phyloP scores from a whole-genome alignment of 106 monocot genomes.

The Alisma plantagoaquatica region DNA sequence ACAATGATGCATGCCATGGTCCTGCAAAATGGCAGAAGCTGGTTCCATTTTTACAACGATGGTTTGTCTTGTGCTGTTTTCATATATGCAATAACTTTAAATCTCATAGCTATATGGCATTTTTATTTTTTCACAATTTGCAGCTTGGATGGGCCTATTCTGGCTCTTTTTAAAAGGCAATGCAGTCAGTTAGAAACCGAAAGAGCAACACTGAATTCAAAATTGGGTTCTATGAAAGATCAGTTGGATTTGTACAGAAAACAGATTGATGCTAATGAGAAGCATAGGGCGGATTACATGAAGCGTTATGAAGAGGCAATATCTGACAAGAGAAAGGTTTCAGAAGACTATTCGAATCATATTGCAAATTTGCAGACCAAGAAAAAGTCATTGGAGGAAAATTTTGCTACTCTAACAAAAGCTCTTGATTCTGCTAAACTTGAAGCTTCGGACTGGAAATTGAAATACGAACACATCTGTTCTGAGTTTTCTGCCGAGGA shows the following conservation, averaged over 20 bases:
- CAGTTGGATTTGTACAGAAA: slow-evolving; percentile 59
- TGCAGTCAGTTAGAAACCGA: slow-evolving; percentile 53
- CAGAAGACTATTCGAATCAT: slow-evolving; percentile 61
- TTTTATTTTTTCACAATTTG: slow-evolving; percentile 5
- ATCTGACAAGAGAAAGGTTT: slow-evolving; percentile 67
- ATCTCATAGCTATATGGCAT: not conserved
- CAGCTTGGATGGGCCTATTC: slow-evolving; percentile 74
- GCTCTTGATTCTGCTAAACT: slow-evolving; percentile 39
- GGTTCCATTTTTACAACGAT: slow-evolving; percentile 51
- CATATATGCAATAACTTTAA: too few species aligned
- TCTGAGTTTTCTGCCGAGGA: slow-evolving; percentile 63
- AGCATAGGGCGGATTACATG: slow-evolving; percentile 67
- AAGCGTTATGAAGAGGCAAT: slow-evolving; percentile 87
- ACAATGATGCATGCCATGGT: slow-evolving; percentile 49
- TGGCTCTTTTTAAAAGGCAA: slow-evolving; percentile 63
- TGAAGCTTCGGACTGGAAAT: slow-evolving; percentile 70
- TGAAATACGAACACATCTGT: slow-evolving; percentile 37
- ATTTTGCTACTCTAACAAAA: slow-evolving; percentile 43
- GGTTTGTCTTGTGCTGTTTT: too few species aligned
- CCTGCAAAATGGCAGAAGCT: slow-evolving; percentile 80
- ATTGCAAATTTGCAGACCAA: slow-evolving; percentile 76
- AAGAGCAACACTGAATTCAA: slow-evolving; percentile 41
- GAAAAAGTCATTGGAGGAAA: slow-evolving; percentile 73
- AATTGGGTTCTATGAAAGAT: slow-evolving; percentile 60
- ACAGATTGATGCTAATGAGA: slow-evolving; percentile 84